Percentiles rank a stretch among this genome's conserved stretches.
phyloP scores from a whole-genome alignment of 2,329 filamentous ascomycete species.

The Zymoseptoria pseudotritici region DNA sequence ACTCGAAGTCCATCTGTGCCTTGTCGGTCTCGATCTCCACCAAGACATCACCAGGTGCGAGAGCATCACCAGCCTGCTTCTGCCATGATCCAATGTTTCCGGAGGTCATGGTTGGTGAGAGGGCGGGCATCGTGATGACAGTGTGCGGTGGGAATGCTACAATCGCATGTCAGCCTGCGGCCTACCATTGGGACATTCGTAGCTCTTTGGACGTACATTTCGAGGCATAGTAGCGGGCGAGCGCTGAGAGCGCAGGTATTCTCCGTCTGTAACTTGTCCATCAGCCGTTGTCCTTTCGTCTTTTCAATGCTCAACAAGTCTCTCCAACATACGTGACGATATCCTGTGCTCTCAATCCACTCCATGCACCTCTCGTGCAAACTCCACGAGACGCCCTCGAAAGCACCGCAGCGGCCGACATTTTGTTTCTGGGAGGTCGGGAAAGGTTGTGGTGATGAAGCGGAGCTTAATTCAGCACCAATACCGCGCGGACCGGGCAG shows the following conservation, averaged over 20 bases:
- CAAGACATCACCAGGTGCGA: constrained; percentile 87
- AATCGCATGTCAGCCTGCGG: neutral
- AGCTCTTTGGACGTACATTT: constrained; percentile 48
- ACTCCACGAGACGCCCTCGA: constrained; percentile 40
- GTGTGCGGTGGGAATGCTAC: constrained; percentile 92
- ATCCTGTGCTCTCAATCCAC: constrained; percentile 27
- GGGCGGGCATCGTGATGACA: constrained; percentile 92
- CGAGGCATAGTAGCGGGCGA: constrained; percentile 61
- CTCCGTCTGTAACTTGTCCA: constrained; percentile 28
- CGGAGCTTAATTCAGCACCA: neutral
- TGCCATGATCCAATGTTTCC: constrained; percentile 97
- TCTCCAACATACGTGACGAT: constrained; percentile 28
- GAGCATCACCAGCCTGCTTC: constrained; percentile 86
- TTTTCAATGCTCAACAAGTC: neutral
- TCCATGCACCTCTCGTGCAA: constrained; percentile 29
- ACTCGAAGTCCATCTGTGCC: constrained; percentile 99
- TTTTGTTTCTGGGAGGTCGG: constrained; percentile 29
- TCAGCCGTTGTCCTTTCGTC: constrained; percentile 5
- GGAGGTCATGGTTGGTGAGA: constrained; percentile 94
- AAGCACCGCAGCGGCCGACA: constrained; percentile 47
- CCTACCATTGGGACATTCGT: neutral
- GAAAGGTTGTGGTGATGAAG: neutral
- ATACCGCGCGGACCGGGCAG: neutral
- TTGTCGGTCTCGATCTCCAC: constrained; percentile 88
- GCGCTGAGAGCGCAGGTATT: constrained; percentile 50